Evolutionary conservation across 129 eudicot species (phyloP), one percentile per base, ranked within the genome.

Genomic region (Artemisia tridentata): DNA sequence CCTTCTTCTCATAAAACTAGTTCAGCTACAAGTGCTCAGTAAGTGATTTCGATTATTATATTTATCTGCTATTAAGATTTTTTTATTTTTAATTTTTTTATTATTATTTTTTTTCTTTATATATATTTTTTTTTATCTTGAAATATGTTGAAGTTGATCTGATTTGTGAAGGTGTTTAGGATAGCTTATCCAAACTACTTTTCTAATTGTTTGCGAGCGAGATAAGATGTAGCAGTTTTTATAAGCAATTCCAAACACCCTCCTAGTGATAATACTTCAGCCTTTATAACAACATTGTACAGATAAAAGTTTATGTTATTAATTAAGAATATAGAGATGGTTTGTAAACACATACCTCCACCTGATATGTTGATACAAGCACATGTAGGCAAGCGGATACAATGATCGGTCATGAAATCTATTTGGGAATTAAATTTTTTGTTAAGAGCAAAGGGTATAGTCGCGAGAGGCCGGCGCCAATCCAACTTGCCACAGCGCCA

Each of bases 21-120:
- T 74, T 80, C 56, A 13, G 5, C 82, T 54, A 85, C 89, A 70
- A 83, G 88, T 85, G 95, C 92, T 60, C 92, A 92, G 98, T 92
- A 75, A 78, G 27, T 38, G 19, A 68, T 71, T 15, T 60, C 15
- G 29, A 27, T 60, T 23, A 0, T 4, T 69, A 7, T 13, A 47
- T 67, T 66, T 67, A 31, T 31, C 1, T 46, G 41, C n/a, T 68
- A 7, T 27, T 61, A 16, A 15, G 48, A 74, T 74, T 61, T 20
- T 20, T 20, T 20, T 20, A 0, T 20, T 20, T 20, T 20, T 20
- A 1, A 0, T 20, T 20, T 20, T 20, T 20, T 20, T 20, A 1
- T 20, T 20, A 0, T 20, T 20, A 0, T 20, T 20, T 20, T 1
- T 20, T 20, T 20, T 20, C 1, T 20, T 20, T 20, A 1, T n/a